phyloP scores from a whole-genome alignment of 352 stramenopile genomes.

The Thraustochytrium sp. region DNA sequence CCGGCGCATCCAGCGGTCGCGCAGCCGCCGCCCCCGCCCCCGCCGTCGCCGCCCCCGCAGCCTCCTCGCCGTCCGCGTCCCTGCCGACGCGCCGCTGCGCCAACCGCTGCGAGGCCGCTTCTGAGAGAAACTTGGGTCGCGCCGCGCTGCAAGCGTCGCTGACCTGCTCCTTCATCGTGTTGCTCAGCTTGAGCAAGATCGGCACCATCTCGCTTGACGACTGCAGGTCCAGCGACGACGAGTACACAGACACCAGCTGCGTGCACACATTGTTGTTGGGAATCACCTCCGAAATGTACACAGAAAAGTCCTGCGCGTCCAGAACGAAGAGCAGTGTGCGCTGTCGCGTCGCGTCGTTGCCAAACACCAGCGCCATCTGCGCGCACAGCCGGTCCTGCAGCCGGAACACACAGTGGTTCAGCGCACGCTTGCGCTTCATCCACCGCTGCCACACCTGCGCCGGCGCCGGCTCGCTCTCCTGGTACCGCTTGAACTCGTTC shows the following conservation, averaged over 20 bases:
- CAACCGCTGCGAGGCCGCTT: neutral
- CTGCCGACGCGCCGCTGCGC: neutral
- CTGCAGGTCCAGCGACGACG: neutral
- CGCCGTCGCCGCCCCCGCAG: neutral
- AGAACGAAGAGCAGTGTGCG: slow-evolving; percentile 31
- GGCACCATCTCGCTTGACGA: neutral
- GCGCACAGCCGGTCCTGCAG: neutral
- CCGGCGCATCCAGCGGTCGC: neutral
- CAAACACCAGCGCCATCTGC: slow-evolving; percentile 10
- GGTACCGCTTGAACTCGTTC: slow-evolving; percentile 31
- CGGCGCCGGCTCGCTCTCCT: slow-evolving; percentile 23
- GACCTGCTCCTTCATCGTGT: neutral
- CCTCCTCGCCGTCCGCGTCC: neutral
- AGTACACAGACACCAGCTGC: neutral
- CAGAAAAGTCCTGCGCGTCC: neutral
- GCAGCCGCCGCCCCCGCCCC: neutral
- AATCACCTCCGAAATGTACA: slow-evolving; percentile 35
- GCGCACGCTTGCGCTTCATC: slow-evolving; percentile 32
- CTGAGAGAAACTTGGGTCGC: neutral
- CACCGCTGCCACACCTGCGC: slow-evolving; percentile 27
- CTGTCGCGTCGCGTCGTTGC: neutral
- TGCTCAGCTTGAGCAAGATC: neutral
- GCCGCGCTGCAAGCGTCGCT: neutral
- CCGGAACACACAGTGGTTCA: slow-evolving; percentile 32
- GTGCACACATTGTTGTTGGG: neutral